Percentiles rank a stretch among this genome's conserved stretches.
phyloP scores from a whole-genome alignment of 345 rosid species.

The Eucalyptus pumila region DNA sequence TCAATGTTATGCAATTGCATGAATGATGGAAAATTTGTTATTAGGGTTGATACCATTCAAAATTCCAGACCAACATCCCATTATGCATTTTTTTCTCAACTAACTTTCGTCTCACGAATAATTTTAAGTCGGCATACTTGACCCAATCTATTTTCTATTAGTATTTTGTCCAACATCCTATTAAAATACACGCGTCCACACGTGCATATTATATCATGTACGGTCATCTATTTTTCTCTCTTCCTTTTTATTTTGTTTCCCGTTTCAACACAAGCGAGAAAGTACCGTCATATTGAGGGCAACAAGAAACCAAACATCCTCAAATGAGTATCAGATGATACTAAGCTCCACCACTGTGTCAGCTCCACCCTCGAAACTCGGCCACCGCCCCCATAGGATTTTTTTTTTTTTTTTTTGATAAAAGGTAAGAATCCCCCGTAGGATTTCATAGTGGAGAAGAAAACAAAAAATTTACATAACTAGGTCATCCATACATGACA shows the following conservation, averaged over 20 bases:
- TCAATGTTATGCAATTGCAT: not conserved
- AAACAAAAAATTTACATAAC: not conserved
- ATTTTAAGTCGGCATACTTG: rapidly evolving
- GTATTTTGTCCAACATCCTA: rapidly evolving
- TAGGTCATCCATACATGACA: not conserved
- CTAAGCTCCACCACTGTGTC: not conserved
- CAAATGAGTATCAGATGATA: not conserved
- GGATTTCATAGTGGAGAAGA: not conserved
- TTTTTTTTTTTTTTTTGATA: too few relatives aligned
- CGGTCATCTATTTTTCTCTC: not conserved
- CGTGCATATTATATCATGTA: rapidly evolving
- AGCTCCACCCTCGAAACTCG: not conserved
- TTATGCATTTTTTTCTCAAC: rapidly evolving
- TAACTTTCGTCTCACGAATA: not conserved
- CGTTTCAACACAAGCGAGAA: not conserved
- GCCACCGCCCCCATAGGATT: not conserved
- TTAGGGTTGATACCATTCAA: not conserved
- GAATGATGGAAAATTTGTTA: not conserved
- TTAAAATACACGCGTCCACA: not conserved
- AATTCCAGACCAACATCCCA: not conserved
- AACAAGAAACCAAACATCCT: not conserved
- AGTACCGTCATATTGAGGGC: too few relatives aligned
- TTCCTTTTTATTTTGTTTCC: not conserved
- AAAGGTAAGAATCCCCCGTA: too few relatives aligned
- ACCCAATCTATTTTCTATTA: not conserved